Evolutionary conservation across 148 eudicot species (phyloP).

Genomic region (Rhododendron henanense): DNA sequence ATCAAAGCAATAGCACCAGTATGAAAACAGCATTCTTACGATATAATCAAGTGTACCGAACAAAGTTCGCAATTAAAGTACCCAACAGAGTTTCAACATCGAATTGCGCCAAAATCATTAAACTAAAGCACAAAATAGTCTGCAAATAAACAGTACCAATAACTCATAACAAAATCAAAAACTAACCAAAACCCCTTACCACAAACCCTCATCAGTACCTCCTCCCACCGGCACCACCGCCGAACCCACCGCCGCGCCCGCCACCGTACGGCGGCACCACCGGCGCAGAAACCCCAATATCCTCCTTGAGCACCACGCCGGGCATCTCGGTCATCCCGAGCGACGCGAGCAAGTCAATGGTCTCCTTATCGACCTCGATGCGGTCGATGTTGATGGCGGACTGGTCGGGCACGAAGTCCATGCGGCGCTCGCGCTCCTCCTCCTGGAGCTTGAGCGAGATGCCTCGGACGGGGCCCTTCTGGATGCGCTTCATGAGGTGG

Average conservation of each 20-base stretch:
- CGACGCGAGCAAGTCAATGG: constrained; percentile 24
- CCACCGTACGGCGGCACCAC: constrained; percentile 12
- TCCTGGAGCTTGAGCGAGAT: constrained; percentile 37
- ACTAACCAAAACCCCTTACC: background rate
- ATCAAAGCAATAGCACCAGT: background rate
- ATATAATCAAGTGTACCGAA: background rate
- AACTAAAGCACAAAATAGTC: background rate
- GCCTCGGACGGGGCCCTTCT: constrained; percentile 35
- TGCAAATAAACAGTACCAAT: background rate
- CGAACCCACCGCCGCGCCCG: constrained; percentile 19
- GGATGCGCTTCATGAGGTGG: constrained; percentile 34
- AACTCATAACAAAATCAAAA: background rate
- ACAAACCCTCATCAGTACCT: constrained; percentile 13
- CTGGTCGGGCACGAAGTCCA: constrained; percentile 36
- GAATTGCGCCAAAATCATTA: background rate
- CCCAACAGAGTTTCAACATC: background rate
- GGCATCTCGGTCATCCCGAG: constrained; percentile 30
- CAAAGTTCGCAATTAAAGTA: background rate
- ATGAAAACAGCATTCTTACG: background rate
- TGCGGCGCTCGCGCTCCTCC: constrained; percentile 39
- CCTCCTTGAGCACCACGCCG: constrained; percentile 27
- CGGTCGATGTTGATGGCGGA: constrained; percentile 25
- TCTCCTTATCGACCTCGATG: constrained; percentile 40
- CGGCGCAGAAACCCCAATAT: constrained; percentile 3
- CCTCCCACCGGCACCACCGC: constrained; percentile 17